Evolutionary conservation across 2,329 filamentous ascomycete genomes (phyloP).

Genomic region (Hymenoscyphus occultus): DNA sequence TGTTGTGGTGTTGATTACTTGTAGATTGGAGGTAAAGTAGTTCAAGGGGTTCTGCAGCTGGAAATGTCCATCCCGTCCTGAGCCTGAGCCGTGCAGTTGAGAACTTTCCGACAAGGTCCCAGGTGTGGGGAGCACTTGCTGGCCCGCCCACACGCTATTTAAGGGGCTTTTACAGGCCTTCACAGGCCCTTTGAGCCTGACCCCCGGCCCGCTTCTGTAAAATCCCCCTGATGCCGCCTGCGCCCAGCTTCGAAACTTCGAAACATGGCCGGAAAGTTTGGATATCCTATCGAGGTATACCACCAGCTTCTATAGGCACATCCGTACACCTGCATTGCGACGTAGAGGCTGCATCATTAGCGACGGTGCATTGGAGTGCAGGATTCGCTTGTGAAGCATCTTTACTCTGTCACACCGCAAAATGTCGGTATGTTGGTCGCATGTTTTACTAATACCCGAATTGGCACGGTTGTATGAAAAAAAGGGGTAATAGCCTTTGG

Average conservation of each 20-base stretch:
- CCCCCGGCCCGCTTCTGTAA: not conserved
- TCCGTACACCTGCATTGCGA: not conserved
- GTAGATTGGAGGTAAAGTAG: constrained; percentile 7
- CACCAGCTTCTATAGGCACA: not conserved
- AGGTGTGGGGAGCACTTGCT: not conserved
- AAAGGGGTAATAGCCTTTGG: not conserved
- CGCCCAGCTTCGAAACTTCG: not conserved
- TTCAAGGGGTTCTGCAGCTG: constrained; percentile 26
- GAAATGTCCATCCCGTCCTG: not conserved
- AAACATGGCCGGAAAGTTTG: not conserved
- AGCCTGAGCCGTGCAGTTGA: not conserved
- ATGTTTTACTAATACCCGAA: not conserved
- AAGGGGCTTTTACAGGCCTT: not conserved
- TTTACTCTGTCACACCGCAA: not conserved
- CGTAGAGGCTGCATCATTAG: too few relatives aligned
- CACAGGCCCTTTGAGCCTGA: not conserved
- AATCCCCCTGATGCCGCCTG: constrained; percentile 1
- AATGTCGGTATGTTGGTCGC: not conserved
- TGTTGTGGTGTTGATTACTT: constrained; percentile 1
- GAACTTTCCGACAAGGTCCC: not conserved
- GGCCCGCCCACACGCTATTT: constrained; percentile 4
- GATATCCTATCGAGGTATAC: not conserved
- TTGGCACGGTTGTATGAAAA: not conserved
- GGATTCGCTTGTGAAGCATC: not conserved
- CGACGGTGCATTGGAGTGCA: not conserved